Conservation (phyloP, 2,329 filamentous ascomycete genomes). For the Penicillium sp. region DNA sequence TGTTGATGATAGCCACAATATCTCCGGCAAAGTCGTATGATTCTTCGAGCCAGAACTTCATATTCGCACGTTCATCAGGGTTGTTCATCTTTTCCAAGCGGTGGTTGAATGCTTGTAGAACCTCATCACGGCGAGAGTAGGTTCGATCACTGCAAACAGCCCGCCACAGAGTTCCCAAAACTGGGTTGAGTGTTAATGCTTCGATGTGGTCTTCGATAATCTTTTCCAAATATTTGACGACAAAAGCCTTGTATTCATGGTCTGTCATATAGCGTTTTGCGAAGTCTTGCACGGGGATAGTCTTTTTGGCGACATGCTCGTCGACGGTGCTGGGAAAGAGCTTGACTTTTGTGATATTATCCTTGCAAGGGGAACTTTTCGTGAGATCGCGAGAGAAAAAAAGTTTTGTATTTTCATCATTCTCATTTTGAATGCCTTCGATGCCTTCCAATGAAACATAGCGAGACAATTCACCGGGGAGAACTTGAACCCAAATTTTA, state of each 20-base stretch:
- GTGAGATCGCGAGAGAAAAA: neutral
- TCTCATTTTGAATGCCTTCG: neutral
- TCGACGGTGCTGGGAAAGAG: slow-evolving; percentile 22
- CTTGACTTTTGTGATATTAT: neutral
- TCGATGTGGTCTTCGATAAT: slow-evolving; percentile 50
- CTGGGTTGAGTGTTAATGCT: slow-evolving; percentile 51
- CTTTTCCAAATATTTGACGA: slow-evolving; percentile 41
- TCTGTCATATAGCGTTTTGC: slow-evolving; percentile 44
- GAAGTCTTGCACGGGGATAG: slow-evolving; percentile 27
- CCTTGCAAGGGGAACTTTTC: neutral
- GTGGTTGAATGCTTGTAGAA: slow-evolving; percentile 47
- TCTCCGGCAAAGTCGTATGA: slow-evolving; percentile 54
- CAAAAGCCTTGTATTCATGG: slow-evolving; percentile 41
- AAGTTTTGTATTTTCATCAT: neutral
- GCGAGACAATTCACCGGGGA: neutral
- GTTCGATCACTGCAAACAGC: slow-evolving; percentile 51
- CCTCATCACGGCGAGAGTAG: slow-evolving; percentile 43
- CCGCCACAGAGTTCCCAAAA: slow-evolving; percentile 55
- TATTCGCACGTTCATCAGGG: slow-evolving; percentile 36
- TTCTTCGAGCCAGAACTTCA: slow-evolving; percentile 54
- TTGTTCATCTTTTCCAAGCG: slow-evolving; percentile 42
- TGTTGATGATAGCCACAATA: slow-evolving; percentile 41
- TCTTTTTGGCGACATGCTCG: slow-evolving; percentile 39
- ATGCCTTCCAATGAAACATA: neutral
- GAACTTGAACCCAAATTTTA: neutral